These are phyloP conservation scores for Metarhizium humberi DNA, from an alignment of 2,329 filamentous ascomycete species.

Conservation along the genomic window DNA sequence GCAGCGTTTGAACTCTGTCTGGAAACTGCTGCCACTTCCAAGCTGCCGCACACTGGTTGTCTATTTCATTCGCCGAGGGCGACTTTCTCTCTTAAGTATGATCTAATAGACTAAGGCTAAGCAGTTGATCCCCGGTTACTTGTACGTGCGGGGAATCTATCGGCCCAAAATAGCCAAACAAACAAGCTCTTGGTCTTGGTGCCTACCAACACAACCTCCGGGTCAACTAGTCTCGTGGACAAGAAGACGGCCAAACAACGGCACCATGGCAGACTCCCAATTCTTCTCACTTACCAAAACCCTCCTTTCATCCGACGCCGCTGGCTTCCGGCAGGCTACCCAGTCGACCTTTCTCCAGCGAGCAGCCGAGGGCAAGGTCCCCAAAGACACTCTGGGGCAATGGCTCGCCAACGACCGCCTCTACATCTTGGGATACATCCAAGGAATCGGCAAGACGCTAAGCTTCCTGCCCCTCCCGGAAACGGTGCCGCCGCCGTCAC, in stretches of 20 bases:
- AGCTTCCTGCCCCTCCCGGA: constrained; percentile 48
- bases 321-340: constrained; percentile 45
- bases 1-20: too few relatives aligned
- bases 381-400: constrained; percentile 44
- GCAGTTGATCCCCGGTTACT: too few relatives aligned
- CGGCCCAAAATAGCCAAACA: too few relatives aligned
- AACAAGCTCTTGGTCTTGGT: too few relatives aligned
- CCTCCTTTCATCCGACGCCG: constrained; percentile 40
- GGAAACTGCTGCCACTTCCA: too few relatives aligned
- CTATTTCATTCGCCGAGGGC: too few relatives aligned
- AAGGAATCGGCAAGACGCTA: constrained; percentile 56
- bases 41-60: too few relatives aligned
- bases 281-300: constrained; percentile 42
- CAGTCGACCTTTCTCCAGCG: constrained; percentile 57
- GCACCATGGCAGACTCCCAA: background rate
- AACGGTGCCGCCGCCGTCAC: constrained; percentile 3
- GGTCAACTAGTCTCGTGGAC: background rate
- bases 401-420: constrained; percentile 68
- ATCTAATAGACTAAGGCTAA: too few relatives aligned
- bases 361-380: constrained; percentile 53
- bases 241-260: background rate
- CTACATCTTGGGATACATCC: constrained; percentile 61
- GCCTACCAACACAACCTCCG: too few relatives aligned
- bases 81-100: too few relatives aligned
- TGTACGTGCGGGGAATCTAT: too few relatives aligned